Evolutionary conservation across 208 protist genomes (phyloP).

Genomic region (Herpetomonas muscarum): DNA sequence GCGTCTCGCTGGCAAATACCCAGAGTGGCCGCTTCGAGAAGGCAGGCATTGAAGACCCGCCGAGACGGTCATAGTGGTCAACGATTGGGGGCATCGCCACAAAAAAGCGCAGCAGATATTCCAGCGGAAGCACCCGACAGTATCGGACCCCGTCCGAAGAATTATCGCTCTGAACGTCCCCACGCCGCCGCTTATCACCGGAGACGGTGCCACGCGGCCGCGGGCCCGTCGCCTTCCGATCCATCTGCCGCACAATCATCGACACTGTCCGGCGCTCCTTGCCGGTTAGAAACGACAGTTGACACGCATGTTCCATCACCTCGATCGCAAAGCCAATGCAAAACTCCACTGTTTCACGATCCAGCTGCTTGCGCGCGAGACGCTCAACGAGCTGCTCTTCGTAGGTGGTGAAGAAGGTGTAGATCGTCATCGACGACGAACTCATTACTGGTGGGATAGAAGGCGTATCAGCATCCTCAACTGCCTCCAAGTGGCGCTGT

Average conservation of each 20-base stretch:
- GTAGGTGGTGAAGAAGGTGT: slow-evolving; percentile 48
- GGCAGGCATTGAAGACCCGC: slow-evolving; percentile 46
- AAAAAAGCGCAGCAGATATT: slow-evolving; percentile 80
- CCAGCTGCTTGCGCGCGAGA: slow-evolving; percentile 15
- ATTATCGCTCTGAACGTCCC: slow-evolving; percentile 17
- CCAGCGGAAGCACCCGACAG: slow-evolving; percentile 56
- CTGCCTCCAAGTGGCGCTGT: slow-evolving; percentile 36
- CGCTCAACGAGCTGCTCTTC: slow-evolving; percentile 14
- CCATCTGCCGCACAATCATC: slow-evolving; percentile 26
- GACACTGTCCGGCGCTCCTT: slow-evolving; percentile 23
- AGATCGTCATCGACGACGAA: slow-evolving; percentile 24
- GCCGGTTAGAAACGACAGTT: slow-evolving; percentile 45
- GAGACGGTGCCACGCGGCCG: slow-evolving; percentile 5
- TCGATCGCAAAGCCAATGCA: slow-evolving; percentile 56
- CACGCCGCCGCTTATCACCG: not conserved
- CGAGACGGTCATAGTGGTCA: slow-evolving; percentile 78
- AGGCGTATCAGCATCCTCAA: slow-evolving; percentile 52
- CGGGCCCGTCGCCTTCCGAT: slow-evolving; percentile 18
- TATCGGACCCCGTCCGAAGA: slow-evolving; percentile 22
- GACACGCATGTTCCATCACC: slow-evolving; percentile 71
- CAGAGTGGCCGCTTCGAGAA: slow-evolving; percentile 58
- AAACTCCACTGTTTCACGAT: slow-evolving; percentile 33
- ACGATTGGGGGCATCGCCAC: slow-evolving; percentile 68
- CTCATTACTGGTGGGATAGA: slow-evolving; percentile 13
- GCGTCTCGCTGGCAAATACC: slow-evolving; percentile 52